Evolutionary conservation across 805 yeast species (phyloP).

Genomic region (Wickerhamiella australiensis): DNA sequence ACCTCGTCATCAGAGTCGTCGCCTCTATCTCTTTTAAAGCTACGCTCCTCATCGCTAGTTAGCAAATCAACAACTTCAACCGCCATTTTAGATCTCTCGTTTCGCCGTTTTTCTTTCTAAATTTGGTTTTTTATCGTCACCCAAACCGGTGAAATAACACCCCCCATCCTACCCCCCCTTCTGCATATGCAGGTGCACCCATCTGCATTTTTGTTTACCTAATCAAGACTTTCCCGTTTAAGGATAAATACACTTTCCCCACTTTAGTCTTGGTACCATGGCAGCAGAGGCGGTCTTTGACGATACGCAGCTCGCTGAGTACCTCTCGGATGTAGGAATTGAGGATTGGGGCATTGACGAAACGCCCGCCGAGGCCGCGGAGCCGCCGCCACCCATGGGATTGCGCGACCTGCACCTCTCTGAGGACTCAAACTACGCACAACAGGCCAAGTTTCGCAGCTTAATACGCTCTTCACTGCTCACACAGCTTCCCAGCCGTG

Average conservation of each 20-base stretch:
- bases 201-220: neutral
- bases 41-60: neutral
- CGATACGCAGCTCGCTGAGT: conserved; percentile 26
- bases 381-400: conserved; percentile 5
- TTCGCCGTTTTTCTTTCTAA: too few relatives aligned
- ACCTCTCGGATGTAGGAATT: conserved; percentile 22
- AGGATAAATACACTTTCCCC: neutral
- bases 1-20: neutral
- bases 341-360: conserved; percentile 29
- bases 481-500: conserved; percentile 21
- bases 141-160: too few relatives aligned
- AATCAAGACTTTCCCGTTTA: neutral
- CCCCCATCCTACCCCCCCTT: too few relatives aligned
- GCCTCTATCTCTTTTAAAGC: neutral
- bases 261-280: neutral
- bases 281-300: conserved; percentile 22
- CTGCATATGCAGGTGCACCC: too few relatives aligned
- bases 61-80: neutral
- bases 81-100: too few relatives aligned
- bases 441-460: conserved; percentile 20
- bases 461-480: conserved; percentile 23
- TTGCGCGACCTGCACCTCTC: conserved; percentile 15
- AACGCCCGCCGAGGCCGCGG: conserved; percentile 1
- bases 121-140: too few relatives aligned
- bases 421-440: conserved; percentile 9